A percentile compares a stretch with the other conserved stretches of the same genome.
phyloP scores from a whole-genome alignment of 2,329 filamentous ascomycete genomes.

The Diaporthe vaccinii region DNA sequence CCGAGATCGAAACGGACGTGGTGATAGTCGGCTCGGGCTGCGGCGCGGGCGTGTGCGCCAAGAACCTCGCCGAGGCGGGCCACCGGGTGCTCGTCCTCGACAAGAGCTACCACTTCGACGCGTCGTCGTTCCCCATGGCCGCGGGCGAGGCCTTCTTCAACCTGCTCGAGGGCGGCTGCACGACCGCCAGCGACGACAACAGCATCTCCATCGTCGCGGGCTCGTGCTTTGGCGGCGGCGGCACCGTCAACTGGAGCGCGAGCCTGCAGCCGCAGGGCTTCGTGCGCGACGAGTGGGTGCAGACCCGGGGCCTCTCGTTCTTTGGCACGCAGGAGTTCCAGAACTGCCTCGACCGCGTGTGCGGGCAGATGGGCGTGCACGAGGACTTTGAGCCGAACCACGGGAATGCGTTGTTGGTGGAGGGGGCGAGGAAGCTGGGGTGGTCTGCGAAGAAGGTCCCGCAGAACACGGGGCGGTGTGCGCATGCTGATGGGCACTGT shows the following conservation, averaged over 20 bases:
- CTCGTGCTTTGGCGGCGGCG: constrained; percentile 83
- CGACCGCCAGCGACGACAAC: constrained; percentile 66
- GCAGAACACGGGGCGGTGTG: constrained; percentile 80
- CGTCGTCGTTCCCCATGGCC: constrained; percentile 79
- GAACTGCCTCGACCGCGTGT: constrained; percentile 80
- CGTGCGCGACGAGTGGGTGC: constrained; percentile 84
- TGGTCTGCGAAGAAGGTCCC: constrained; percentile 77
- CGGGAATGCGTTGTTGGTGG: constrained; percentile 75
- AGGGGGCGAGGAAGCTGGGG: constrained; percentile 80
- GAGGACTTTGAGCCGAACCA: constrained; percentile 78
- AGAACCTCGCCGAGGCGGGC: constrained; percentile 42
- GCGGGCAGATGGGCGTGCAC: constrained; percentile 81
- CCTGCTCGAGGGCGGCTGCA: constrained; percentile 77
- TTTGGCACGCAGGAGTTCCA: constrained; percentile 82
- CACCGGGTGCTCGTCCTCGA: constrained; percentile 81
- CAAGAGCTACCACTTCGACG: constrained; percentile 80
- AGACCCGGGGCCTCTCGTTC: constrained; percentile 72
- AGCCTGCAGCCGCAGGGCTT: constrained; percentile 75
- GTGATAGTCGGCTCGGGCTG: constrained; percentile 42
- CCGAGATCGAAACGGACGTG: constrained; percentile 39
- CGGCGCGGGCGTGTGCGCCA: constrained; percentile 42
- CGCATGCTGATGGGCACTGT: constrained; percentile 78
- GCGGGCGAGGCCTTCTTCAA: constrained; percentile 70
- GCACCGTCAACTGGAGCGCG: constrained; percentile 85
- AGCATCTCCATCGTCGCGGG: constrained; percentile 75